Base-by-base conservation (phyloP, 331 rosid genomes). In the Acacia concinna region DNA sequence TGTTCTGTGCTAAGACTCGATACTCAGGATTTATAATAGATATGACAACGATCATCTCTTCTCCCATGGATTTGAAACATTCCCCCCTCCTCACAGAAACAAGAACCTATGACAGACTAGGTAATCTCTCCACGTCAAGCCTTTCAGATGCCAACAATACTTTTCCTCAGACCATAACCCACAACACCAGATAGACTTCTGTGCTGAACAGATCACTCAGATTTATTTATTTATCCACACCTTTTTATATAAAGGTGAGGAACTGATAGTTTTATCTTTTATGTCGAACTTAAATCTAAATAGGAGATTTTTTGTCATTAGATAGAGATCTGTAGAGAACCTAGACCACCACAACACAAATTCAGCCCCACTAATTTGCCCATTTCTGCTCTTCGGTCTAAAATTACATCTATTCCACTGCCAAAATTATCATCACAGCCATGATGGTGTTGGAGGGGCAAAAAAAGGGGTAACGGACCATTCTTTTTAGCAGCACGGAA, bases 401-500 rank as follows among this genome's bases (percentile, higher is more conserved):
- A 8, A 34, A 18, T 18, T 7, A 30, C 43, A 65, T 15, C 13
- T 63, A 14, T 63, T 31, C 23, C 46, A 7, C 67, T 60, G 12
- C 67, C 37, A 56, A 56, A 21, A 54, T 54, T 21, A 54, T 63
- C 60, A 59, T 70, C 77, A 79, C 75, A 27, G 43, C 31, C 76
- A 51, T 57, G 46, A 14, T 40, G 56, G 63, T 9, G 23, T 10
- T 23, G 23, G 75, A 70, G 52, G 84, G 21, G 41, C 17, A 57
- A 71, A 41, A 52, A 43, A 59, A 82, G 31, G 11, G 41, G 34
- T 37, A 69, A 87, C 89, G 81, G 15, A 87, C 93, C 91, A 75
- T 87, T 87, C 81, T 87, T 89, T 82, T 89, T 87, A 37, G 93
- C 93, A 8, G 93, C 93, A 79, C 93, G 87, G 75, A 89, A 81